Percentiles rank a stretch among this genome's conserved stretches.
phyloP scores from a whole-genome alignment of 257 asterid species.

The Nicotiana undulata region DNA sequence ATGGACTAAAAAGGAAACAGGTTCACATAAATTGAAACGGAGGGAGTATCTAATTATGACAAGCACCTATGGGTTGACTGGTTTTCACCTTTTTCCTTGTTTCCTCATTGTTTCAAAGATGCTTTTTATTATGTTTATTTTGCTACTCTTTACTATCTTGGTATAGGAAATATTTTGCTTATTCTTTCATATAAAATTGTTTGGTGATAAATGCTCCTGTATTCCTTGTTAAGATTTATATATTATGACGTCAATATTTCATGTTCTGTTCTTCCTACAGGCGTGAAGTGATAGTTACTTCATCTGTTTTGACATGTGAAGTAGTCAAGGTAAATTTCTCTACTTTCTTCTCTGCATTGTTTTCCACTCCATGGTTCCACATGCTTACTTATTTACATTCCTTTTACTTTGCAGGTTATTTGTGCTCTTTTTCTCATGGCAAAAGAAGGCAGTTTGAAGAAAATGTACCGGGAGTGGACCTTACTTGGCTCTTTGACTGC shows the following conservation, averaged over 20 bases:
- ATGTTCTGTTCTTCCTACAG: constrained; percentile 44
- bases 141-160: not conserved
- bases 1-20: too few relatives aligned
- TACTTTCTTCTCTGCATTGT: not conserved
- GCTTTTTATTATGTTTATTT: not conserved
- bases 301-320: constrained; percentile 86
- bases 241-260: not conserved
- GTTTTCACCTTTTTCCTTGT: not conserved
- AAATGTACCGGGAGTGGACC: constrained; percentile 67
- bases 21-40: too few relatives aligned
- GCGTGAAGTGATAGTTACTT: constrained; percentile 81
- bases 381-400: not conserved
- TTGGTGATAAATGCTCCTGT: not conserved
- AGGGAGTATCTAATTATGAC: not conserved
- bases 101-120: not conserved
- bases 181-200: not conserved
- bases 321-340: constrained; percentile 59
- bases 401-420: constrained; percentile 46
- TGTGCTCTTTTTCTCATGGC: constrained; percentile 76
- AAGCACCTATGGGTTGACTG: not conserved
- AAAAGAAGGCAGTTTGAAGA: constrained; percentile 70
- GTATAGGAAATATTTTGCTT: not conserved
- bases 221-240: not conserved
- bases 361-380: not conserved
- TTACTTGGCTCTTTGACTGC: constrained; percentile 81